Conservation (phyloP, 805 yeast genomes). For the Yamadazyma endophytica region DNA sequence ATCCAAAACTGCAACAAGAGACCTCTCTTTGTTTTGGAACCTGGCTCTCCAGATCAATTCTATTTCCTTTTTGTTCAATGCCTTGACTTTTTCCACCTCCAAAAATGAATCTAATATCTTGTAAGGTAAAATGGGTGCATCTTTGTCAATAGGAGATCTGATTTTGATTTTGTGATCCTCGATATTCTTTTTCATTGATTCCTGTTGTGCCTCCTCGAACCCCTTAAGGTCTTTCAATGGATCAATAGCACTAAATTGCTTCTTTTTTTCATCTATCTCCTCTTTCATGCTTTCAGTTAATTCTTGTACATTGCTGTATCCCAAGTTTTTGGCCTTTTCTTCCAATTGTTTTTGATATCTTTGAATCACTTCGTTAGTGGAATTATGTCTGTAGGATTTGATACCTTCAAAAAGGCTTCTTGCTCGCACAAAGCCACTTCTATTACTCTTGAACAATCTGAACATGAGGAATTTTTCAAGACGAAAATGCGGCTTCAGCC, state of each 20-base stretch:
- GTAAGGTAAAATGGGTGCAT: conserved; percentile 46
- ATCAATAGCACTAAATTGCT: conserved; percentile 57
- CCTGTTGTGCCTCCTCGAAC: conserved; percentile 39
- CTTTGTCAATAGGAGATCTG: conserved; percentile 30
- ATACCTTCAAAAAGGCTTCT: no score
- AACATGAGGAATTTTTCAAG: neutral
- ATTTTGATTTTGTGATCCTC: conserved; percentile 25
- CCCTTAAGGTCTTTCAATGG: conserved; percentile 68
- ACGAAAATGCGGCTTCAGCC: neutral
- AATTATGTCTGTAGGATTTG: no score
- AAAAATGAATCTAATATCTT: conserved; percentile 71
- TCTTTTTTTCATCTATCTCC: conserved; percentile 52
- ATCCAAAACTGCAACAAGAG: conserved; percentile 63
- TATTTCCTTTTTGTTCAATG: conserved; percentile 57
- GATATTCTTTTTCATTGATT: conserved; percentile 18
- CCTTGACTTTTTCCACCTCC: conserved; percentile 60
- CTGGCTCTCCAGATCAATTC: conserved; percentile 88
- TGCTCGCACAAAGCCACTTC: no score
- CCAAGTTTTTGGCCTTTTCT: conserved; percentile 30
- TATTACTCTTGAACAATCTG: no score
- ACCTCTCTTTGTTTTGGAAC: conserved; percentile 56
- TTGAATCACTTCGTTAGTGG: conserved; percentile 3
- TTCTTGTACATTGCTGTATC: conserved; percentile 47
- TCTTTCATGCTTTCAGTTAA: conserved; percentile 60
- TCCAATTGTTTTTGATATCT: conserved; percentile 30